Evolutionary conservation across 345 rosid genomes (phyloP).

Genomic region (Physaria fendleri): DNA sequence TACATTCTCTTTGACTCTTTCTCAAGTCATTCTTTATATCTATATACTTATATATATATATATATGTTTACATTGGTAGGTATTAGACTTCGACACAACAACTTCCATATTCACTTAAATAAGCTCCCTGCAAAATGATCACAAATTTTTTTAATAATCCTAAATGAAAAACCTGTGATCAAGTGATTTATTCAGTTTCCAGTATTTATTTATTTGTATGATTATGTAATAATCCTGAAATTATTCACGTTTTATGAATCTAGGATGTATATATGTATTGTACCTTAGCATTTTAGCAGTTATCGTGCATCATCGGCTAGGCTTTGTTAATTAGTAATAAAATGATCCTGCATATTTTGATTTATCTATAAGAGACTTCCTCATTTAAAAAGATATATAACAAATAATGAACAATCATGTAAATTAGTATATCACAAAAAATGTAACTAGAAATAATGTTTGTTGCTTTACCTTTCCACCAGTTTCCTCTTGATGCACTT

Average conservation of each 20-base stretch:
- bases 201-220: neutral
- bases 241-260: neutral
- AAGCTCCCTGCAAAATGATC: constrained; percentile 20
- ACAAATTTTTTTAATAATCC: neutral
- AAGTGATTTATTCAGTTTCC: neutral
- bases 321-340: constrained; percentile 36
- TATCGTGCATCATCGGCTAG: constrained; percentile 3
- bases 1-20: neutral
- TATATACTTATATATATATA: neutral
- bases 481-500: constrained; percentile 77
- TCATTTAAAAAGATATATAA: neutral
- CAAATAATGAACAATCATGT: neutral
- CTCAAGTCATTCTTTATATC: neutral
- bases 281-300: constrained; percentile 9
- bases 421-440: neutral
- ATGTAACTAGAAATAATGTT: neutral
- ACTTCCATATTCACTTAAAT: constrained; percentile 6
- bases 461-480: constrained; percentile 80
- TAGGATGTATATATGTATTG: neutral
- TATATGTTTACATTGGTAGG: neutral
- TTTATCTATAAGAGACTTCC: neutral
- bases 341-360: constrained; percentile 42
- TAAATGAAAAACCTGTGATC: neutral
- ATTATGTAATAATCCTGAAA: neutral
- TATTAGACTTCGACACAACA: neutral